Conservation (phyloP, 768 basidiomycete species). For the Trametes cingulata region DNA sequence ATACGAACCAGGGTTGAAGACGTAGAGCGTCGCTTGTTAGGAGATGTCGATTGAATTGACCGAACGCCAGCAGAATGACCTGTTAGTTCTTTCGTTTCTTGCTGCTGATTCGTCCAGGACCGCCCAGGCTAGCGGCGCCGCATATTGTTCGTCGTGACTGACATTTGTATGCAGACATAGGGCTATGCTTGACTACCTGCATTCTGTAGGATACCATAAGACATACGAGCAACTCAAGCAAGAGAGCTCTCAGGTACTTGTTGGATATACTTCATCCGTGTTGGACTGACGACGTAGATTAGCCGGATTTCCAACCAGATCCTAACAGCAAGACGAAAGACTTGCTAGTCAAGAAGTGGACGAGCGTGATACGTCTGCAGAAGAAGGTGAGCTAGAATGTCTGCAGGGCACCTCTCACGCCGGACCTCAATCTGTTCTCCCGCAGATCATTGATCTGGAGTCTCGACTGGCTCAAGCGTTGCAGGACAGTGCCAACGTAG, state of each 20-base stretch:
- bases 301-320: not conserved
- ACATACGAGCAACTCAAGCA: slow-evolving; percentile 59
- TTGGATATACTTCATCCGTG: not conserved
- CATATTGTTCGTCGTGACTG: slow-evolving; percentile 2
- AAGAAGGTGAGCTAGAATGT: slow-evolving; percentile 67
- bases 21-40: too few relatives aligned
- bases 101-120: too few relatives aligned
- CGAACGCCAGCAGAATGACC: slow-evolving; percentile 44
- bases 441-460: slow-evolving; percentile 64
- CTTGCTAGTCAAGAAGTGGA: slow-evolving; percentile 95
- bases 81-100: slow-evolving; percentile 28
- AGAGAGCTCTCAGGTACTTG: slow-evolving; percentile 36
- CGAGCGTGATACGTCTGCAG: slow-evolving; percentile 89
- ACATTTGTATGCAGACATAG: slow-evolving; percentile 53
- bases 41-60: slow-evolving; percentile 14
- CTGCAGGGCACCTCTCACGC: not conserved
- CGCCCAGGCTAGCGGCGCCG: not conserved
- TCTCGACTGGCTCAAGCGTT: slow-evolving; percentile 49
- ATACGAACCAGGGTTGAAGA: too few relatives aligned
- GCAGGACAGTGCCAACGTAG: slow-evolving; percentile 45
- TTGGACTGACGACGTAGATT: not conserved
- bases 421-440: not conserved
- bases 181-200: slow-evolving; percentile 76
- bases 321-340: slow-evolving; percentile 51
- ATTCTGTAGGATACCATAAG: slow-evolving; percentile 58